Evolutionary conservation across 306 rosid species (phyloP).

Genomic region (Dalbergia cochinchinensis): DNA sequence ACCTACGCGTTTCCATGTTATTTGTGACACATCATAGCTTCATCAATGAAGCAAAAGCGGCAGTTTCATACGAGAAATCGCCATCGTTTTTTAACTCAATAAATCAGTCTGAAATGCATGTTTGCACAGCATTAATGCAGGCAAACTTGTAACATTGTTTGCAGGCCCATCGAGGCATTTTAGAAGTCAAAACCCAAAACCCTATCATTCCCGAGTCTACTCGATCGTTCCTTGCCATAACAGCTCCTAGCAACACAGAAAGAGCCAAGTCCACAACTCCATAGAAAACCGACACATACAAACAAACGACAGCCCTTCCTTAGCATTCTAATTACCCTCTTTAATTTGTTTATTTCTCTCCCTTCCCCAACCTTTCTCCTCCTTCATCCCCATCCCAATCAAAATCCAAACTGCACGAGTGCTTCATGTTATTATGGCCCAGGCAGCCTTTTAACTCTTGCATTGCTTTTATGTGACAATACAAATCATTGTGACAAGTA

Average conservation of each 20-base stretch:
- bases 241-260: background rate
- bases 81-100: no score
- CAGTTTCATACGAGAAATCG: no score
- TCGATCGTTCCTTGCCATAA: background rate
- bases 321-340: background rate
- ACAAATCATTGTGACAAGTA: conserved; percentile 33
- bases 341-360: background rate
- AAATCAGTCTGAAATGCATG: no score
- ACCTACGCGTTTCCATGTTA: no score
- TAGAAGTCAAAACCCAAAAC: conserved; percentile 34
- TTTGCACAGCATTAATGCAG: no score
- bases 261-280: conserved; percentile 17
- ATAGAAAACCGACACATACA: background rate
- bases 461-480: background rate
- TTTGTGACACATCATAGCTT: no score
- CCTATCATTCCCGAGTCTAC: conserved; percentile 9
- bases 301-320: background rate
- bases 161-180: background rate
- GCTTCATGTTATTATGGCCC: background rate
- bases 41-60: no score
- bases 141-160: no score
- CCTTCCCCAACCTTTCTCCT: background rate
- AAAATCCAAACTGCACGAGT: background rate
- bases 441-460: background rate
- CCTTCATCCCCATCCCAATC: background rate